These are phyloP conservation scores for Nemania sp. DNA, from an alignment of 2,329 filamentous ascomycete species.

Conservation along the genomic window DNA sequence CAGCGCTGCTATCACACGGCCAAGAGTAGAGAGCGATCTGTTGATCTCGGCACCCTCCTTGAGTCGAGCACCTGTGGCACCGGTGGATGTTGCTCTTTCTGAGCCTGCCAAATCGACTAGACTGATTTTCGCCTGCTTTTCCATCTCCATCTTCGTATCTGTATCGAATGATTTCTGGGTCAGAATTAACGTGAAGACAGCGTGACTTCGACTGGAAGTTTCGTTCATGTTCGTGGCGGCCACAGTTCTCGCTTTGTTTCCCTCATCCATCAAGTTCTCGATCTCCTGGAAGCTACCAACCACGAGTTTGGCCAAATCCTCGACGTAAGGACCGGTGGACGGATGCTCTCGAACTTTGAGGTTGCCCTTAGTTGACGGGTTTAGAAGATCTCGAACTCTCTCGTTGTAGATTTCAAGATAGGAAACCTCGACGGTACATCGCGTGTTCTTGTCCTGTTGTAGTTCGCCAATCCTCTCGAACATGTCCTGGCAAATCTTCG, in stretches of 20 bases:
- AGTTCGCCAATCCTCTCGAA: constrained; percentile 80
- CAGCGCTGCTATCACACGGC: constrained; percentile 93
- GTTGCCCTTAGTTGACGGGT: constrained; percentile 93
- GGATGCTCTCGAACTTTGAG: constrained; percentile 97
- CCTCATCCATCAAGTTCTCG: constrained; percentile 97
- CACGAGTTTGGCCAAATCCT: constrained; percentile 93
- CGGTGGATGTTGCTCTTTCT: constrained; percentile 94
- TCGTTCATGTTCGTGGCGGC: constrained; percentile 99
- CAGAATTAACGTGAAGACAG: constrained; percentile 93
- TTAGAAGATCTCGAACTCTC: constrained; percentile 90
- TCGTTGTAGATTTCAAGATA: constrained; percentile 99
- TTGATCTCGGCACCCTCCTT: constrained; percentile 99
- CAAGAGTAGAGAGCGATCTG: constrained; percentile 90
- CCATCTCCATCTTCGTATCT: constrained; percentile 95
- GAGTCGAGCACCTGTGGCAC: constrained; percentile 88
- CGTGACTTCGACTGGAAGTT: constrained; percentile 96
- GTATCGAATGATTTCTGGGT: constrained; percentile 90
- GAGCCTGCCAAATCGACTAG: constrained; percentile 97
- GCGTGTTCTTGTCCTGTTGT: constrained; percentile 72
- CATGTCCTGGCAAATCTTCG: constrained; percentile 96
- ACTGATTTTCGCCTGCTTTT: constrained; percentile 98
- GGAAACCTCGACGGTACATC: constrained; percentile 94
- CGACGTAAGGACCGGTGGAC: constrained; percentile 95
- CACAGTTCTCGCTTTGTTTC: constrained; percentile 97
- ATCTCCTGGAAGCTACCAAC: constrained; percentile 94